A percentile compares a stretch with the other conserved stretches of the same genome.
Conservation (phyloP, 2,329 filamentous ascomycete genomes). For the Aspergillus luchuensis region DNA sequence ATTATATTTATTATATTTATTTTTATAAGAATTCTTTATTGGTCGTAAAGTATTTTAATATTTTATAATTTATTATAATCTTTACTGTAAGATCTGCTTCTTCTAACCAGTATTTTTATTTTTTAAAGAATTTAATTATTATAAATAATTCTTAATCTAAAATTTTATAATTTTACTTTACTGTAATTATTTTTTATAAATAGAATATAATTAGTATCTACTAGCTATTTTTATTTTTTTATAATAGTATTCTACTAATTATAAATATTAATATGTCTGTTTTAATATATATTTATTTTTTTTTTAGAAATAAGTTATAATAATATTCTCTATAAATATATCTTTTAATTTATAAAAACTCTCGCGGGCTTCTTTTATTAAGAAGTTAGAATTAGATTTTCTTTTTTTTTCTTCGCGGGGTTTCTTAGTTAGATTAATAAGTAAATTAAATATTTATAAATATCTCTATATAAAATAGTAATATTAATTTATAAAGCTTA, state of each 20-base stretch:
- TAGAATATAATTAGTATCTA: conserved; percentile 7
- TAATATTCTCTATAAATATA: neutral
- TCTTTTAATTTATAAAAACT: neutral
- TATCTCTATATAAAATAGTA: too few relatives aligned
- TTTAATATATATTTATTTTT: neutral
- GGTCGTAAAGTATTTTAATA: neutral
- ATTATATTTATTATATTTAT: neutral
- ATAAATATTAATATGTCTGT: neutral
- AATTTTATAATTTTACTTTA: neutral
- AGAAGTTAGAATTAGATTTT: too few relatives aligned
- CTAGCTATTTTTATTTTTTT: too few relatives aligned
- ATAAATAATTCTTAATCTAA: neutral
- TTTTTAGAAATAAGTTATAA: neutral
- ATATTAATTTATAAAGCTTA: too few relatives aligned
- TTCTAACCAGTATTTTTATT: conserved; percentile 6
- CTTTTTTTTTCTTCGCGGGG: too few relatives aligned
- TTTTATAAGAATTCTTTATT: neutral
- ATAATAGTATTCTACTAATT: neutral
- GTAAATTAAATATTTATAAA: too few relatives aligned
- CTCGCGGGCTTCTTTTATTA: neutral
- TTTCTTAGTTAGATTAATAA: too few relatives aligned
- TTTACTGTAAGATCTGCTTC: neutral
- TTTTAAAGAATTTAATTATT: conserved; percentile 5
- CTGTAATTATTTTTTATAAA: conserved; percentile 6
- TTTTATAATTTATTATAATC: conserved; percentile 5